A percentile compares a stretch with the other conserved stretches of the same genome.
Conservation (phyloP, 2,329 filamentous ascomycete species). For the Fusarium chlamydosporum region DNA sequence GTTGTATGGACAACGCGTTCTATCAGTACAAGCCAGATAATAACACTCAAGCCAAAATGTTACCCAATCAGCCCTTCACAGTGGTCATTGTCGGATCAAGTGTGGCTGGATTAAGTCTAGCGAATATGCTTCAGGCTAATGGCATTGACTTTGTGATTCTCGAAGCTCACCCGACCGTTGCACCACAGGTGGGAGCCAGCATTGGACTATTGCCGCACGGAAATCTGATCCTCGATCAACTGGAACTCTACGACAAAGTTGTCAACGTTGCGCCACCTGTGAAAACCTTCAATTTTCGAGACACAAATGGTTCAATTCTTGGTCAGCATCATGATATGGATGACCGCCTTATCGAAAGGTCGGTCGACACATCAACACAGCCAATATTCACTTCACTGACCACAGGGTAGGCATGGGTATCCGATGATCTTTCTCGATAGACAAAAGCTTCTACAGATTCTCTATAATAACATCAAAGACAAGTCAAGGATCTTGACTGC, state of each 20-base stretch:
- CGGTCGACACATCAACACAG: too few species aligned
- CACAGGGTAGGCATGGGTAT: neutral
- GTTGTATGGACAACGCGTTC: too few species aligned
- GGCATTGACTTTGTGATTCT: constrained; percentile 6
- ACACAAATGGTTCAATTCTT: neutral
- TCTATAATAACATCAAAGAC: neutral
- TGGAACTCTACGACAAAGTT: neutral
- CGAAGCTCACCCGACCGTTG: neutral
- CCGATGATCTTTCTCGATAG: constrained; percentile 2
- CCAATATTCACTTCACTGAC: neutral
- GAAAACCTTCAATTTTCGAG: neutral
- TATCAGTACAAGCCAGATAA: too few species aligned
- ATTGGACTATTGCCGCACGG: constrained; percentile 14
- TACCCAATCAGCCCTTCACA: neutral
- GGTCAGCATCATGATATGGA: too few species aligned
- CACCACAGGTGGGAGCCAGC: constrained; percentile 11
- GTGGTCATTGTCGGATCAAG: constrained; percentile 2
- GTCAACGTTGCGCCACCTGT: neutral
- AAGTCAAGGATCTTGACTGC: constrained; percentile 1
- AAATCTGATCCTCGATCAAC: constrained; percentile 4
- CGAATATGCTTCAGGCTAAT: constrained; percentile 12
- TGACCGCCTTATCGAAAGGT: too few species aligned
- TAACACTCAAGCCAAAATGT: too few species aligned
- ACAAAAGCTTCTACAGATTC: constrained; percentile 5
- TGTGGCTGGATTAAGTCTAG: constrained; percentile 8